These are phyloP conservation scores for Pestalotiopsis sp. DNA, from an alignment of 2,329 filamentous ascomycete genomes.

Conservation along the genomic window DNA sequence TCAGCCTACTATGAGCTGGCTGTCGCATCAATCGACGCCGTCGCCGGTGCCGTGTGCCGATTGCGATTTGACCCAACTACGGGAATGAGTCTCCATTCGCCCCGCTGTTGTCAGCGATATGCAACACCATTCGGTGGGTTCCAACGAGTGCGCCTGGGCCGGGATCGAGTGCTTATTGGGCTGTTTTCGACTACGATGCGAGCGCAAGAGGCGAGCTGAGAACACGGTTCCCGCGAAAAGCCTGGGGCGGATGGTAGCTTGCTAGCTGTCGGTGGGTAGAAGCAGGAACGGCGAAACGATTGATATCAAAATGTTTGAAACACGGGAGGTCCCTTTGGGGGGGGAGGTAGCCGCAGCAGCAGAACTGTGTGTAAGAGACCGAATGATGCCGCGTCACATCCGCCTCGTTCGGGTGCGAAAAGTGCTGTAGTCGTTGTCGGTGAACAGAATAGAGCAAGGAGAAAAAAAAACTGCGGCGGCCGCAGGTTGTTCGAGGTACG, in stretches of 20 bases:
- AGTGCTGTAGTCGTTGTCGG: not conserved
- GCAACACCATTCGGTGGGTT: not conserved
- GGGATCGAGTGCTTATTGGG: not conserved
- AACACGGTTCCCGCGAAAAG: not conserved
- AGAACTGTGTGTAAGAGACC: not conserved
- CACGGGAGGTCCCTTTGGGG: not conserved
- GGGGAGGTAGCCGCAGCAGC: not conserved
- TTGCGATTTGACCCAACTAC: constrained; percentile 5
- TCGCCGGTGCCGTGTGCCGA: constrained; percentile 8
- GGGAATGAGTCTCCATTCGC: constrained; percentile 7
- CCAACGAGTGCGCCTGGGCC: not conserved
- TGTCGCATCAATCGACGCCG: not conserved
- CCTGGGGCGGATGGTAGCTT: not conserved
- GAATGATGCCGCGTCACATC: not conserved
- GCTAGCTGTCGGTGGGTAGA: not conserved
- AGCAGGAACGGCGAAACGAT: not conserved
- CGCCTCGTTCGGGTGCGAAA: not conserved
- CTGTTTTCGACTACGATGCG: not conserved
- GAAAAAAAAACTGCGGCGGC: not conserved
- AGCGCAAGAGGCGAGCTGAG: not conserved
- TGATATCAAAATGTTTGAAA: not conserved
- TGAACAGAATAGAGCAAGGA: not conserved
- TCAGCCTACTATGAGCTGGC: not conserved
- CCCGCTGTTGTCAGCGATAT: constrained; percentile 6
- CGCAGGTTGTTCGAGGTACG: not conserved